Conservation (phyloP, 768 basidiomycete species). For the Hygrocybe punicea region DNA sequence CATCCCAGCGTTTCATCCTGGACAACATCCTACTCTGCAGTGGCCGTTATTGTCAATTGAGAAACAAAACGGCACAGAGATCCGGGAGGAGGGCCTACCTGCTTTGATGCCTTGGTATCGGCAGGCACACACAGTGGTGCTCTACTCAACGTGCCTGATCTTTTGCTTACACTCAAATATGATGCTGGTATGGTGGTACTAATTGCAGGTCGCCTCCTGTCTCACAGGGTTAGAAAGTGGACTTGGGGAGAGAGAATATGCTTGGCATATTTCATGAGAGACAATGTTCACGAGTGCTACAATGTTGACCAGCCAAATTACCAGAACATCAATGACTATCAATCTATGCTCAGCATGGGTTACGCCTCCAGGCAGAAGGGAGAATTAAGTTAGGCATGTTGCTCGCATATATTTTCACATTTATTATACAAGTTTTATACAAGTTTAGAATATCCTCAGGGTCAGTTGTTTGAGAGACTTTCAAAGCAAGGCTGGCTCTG, state of each 20-base stretch:
- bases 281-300: background rate
- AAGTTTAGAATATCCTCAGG: too few species aligned
- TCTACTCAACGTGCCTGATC: background rate
- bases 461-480: too few species aligned
- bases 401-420: too few species aligned
- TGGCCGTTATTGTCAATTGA: background rate
- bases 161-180: background rate
- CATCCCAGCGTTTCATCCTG: background rate
- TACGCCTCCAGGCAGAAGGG: too few species aligned
- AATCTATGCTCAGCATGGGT: too few species aligned
- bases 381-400: too few species aligned
- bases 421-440: too few species aligned
- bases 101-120: background rate
- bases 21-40: background rate
- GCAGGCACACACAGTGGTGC: background rate
- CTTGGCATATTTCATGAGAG: background rate
- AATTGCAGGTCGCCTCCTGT: background rate
- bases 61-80: background rate
- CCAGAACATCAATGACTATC: too few species aligned
- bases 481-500: too few species aligned
- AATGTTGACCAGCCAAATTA: background rate
- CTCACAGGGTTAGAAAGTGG: background rate
- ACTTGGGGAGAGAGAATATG: background rate
- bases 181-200: background rate
- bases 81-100: background rate